Evolutionary conservation across 305 asterid species (phyloP), one percentile per base, ranked within the genome.

Genomic region (Fraxinus latifolia): DNA sequence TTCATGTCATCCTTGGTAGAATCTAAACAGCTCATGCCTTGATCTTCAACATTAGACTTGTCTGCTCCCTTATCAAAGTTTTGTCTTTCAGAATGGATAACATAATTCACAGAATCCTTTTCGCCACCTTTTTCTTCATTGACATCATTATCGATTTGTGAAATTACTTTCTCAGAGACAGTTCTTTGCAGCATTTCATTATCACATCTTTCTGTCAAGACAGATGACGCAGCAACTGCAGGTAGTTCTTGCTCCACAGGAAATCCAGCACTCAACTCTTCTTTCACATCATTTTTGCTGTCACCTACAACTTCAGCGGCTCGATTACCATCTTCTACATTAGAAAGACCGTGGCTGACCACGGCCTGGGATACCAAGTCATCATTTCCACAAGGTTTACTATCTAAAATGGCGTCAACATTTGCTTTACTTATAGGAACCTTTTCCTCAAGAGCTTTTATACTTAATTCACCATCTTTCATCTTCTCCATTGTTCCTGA

Each of bases 281-380:
- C 80, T 71, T 39, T 80, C 62, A 65, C 72, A 44, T 79, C 86
- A 71, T 84, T 81, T 33, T 72, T 82, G 85, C 72, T 76, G 85
- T 84, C 86, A 9, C 78, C 88, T 31, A 81, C 83, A 80, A 67
- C 58, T 80, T 80, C 88, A 79, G 74, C 85, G 6, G 83, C 77
- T 72, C 50, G 83, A 42, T 87, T 82, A 17, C 65, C 62, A 39
- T 83, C 89, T 58, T 87, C 86, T 25, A 58, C 32, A 71, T 76
- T 76, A 67, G 83, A 55, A 80, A 76, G 79, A 74, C 32, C 79
- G 67, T 75, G 83, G 77, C 72, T 77, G 42, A 19, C 83, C 44
- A 78, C 71, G 25, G 80, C 88, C 77, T 85, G 87, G 36, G 68
- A 65, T 19, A 74, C n/a, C 36, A 72, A 34, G 27, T 73, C 79